Evolutionary conservation across 306 rosid species (phyloP), one percentile per base, ranked within the genome.

Genomic region (Pyrus communis): DNA sequence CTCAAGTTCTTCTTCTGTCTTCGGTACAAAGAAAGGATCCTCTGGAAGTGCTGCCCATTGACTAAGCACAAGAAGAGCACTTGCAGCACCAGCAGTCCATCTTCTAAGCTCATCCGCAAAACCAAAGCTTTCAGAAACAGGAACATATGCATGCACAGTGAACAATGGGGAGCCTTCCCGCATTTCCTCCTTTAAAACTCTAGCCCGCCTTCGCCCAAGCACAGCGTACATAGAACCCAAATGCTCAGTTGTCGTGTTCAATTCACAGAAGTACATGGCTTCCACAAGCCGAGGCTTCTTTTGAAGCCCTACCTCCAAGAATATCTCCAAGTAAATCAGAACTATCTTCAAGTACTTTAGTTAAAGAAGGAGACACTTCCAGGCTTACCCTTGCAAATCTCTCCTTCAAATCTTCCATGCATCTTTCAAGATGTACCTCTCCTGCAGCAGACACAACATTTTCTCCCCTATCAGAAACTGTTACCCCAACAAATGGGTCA

Each of bases 81-180:
- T 30, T 30, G 31, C 31, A 30, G 31, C 31, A 30, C 31, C 31
- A 30, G 31, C 31, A 30, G 31, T 30, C 31, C 0, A 0, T 30
- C 31, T 30, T 30, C 31, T 3, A 30, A 30, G 31, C 4, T 30
- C 31, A 3, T 30, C 4, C 31, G 31, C 31, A 30, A 3, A 30
- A 30, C 31, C 31, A 30, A 30, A 30, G 31, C 31, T 30, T 30
- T 30, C 31, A 30, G 31, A 0, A 30, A 30, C 31, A 25, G 27
- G 27, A 25, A 25, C 27, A 25, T 25, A 25, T 25, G 27, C 27
- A 60, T 94, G 97, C 75, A 94, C 97, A 2, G 96, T 90, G 82
- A 94, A 94, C 86, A 92, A 80, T 69, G 97, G 83, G n/a, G 98
- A 94, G 79, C 98, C 89, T 85, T 91, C 98, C 85, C 90, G 97